Evolutionary conservation across 148 eudicot species (phyloP).

Genomic region (Oxyria digyna): DNA sequence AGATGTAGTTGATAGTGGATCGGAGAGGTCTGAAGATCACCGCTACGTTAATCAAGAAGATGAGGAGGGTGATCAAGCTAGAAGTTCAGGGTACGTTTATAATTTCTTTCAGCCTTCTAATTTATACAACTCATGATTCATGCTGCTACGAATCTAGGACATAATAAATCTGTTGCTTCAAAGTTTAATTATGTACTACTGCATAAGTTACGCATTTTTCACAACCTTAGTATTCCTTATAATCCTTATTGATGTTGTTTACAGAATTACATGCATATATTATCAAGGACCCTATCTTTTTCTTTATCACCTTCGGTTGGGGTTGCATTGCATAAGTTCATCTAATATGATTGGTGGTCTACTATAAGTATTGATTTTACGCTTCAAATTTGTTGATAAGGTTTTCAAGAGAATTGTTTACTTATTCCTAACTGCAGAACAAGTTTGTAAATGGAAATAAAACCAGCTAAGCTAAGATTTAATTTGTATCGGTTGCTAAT

Average conservation of each 20-base stretch:
- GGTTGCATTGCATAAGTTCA: neutral
- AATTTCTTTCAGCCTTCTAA: neutral
- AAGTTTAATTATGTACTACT: neutral
- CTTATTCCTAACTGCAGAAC: neutral
- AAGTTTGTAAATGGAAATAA: neutral
- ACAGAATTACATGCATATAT: neutral
- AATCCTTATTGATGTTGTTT: neutral
- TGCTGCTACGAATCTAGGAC: neutral
- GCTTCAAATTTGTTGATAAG: neutral
- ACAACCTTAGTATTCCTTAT: neutral
- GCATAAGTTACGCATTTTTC: neutral
- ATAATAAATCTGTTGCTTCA: neutral
- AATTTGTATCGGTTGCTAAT: neutral
- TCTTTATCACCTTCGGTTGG: neutral
- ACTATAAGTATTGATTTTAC: neutral
- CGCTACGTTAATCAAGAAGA: constrained; percentile 71
- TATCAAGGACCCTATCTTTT: neutral
- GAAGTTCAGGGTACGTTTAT: constrained; percentile 50
- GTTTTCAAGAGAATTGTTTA: neutral
- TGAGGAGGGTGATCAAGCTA: constrained; percentile 81
- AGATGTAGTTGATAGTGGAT: constrained; percentile 67
- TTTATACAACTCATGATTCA: neutral
- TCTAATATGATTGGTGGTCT: neutral
- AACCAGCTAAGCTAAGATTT: neutral
- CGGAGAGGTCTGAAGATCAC: constrained; percentile 83